Evolutionary conservation across 1,284 basidiomycete genomes (phyloP), one percentile per base, ranked within the genome.

Genomic region (Ganoderma meredithae): DNA sequence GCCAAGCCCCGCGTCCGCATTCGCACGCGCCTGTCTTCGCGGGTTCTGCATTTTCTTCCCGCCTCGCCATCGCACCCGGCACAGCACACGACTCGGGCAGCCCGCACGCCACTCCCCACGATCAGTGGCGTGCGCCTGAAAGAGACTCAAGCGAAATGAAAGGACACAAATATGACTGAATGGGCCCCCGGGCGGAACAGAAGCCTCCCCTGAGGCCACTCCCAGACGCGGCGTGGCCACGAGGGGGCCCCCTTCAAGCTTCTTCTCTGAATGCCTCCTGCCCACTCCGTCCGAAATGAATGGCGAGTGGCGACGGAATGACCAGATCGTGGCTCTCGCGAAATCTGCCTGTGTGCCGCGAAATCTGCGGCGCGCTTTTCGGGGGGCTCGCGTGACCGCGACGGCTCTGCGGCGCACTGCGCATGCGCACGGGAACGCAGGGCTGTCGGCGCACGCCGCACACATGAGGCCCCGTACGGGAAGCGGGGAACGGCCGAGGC

Each of bases 11-110:
- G 31, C n/a, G 36, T n/a, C 36, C 36, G 17, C 39, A 13, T 22
- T 60, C 58, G n/a, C 58, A 41, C 39, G 58, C 25, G 36, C 39
- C 12, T n/a, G 41, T 40, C 36, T 60, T 58, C 55, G 55, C 55
- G 55, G 33, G 55, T 58, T 39, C 55, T 36, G 36, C 36, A 2
- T 36, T 36, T 6, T 36, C 52, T 13, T 7, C 52, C 25, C 15
- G 27, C 27, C 27, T 31, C 52, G 52, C 31, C 52, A 33, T 39
- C 31, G 55, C 55, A 36, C 55, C 55, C 55, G 31, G 33, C 55
- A 19, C 33, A 17, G 31, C 33, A 39, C 55, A 58, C 55, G 53
- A 56, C 25, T 25, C 27, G 31, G 9, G 15, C 25, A 33, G 53
- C 31, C 13, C 6, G 15, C 25, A 33, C 27, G 15, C 13, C 6